These are phyloP conservation scores for Penicillium silybi DNA, from an alignment of 495 filamentous ascomycete species.

Conservation along the genomic window DNA sequence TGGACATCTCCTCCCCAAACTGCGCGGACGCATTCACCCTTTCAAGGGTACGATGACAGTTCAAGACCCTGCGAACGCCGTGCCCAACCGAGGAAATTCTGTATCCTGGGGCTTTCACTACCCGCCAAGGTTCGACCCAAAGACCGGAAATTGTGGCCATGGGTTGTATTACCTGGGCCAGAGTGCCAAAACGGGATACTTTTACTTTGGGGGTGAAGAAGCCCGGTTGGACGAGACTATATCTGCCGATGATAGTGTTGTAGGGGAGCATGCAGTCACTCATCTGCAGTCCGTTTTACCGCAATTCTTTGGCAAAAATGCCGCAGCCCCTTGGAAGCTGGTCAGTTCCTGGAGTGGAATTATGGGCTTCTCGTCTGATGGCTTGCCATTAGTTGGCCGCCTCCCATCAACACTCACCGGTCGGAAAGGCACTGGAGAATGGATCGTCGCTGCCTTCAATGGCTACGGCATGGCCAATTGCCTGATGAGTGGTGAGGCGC, in stretches of 20 bases:
- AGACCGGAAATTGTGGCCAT: slow-evolving; percentile 43
- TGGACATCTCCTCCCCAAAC: slow-evolving; percentile 63
- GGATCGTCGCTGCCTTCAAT: slow-evolving; percentile 61
- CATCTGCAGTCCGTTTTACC: slow-evolving; percentile 27
- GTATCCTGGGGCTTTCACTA: slow-evolving; percentile 36
- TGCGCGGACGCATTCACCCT: slow-evolving; percentile 70
- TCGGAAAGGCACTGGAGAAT: slow-evolving; percentile 40
- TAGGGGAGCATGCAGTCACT: slow-evolving; percentile 19
- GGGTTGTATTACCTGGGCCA: slow-evolving; percentile 78
- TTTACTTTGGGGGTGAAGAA: slow-evolving; percentile 52
- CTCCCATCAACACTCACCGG: slow-evolving; percentile 50
- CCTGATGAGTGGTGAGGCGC: slow-evolving; percentile 61
- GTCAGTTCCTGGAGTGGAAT: slow-evolving; percentile 74
- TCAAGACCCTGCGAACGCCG: slow-evolving; percentile 47
- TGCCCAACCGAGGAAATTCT: slow-evolving; percentile 22
- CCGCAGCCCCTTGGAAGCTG: slow-evolving; percentile 15
- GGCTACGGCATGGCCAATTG: slow-evolving; percentile 85
- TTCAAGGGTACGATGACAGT: slow-evolving; percentile 72
- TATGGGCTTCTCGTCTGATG: slow-evolving; percentile 73
- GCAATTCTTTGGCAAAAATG: slow-evolving; percentile 41
- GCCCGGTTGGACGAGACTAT: slow-evolving; percentile 59
- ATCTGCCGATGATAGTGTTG: slow-evolving; percentile 52
- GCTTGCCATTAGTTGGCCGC: slow-evolving; percentile 64
- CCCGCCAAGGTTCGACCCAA: slow-evolving; percentile 14
- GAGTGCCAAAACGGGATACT: slow-evolving; percentile 43